Conservation (phyloP, 192 early-diverging fungal genomes). For the Thamnidium elegans region DNA sequence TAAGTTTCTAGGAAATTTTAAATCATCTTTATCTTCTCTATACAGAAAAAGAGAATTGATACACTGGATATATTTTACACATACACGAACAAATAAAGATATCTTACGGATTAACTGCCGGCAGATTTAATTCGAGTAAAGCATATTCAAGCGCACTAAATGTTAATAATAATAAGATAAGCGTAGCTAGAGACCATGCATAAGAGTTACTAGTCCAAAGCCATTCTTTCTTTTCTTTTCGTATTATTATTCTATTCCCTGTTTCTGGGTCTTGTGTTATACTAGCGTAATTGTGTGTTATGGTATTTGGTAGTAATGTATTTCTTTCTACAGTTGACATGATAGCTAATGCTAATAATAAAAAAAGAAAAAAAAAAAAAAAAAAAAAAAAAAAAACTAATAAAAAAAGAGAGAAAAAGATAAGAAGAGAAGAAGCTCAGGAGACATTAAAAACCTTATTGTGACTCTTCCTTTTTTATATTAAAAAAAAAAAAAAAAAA, state of each 20-base stretch:
- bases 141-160: slow-evolving; percentile 23
- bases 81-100: not conserved
- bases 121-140: slow-evolving; percentile 29
- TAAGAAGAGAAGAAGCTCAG: not conserved
- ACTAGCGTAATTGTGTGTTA: not conserved
- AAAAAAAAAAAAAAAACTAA: not conserved
- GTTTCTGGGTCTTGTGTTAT: not conserved
- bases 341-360: not conserved
- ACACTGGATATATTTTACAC: not conserved
- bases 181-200: slow-evolving; percentile 25
- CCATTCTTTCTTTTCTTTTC: slow-evolving; percentile 11
- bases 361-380: not conserved
- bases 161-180: slow-evolving; percentile 20
- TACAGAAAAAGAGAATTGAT: not conserved
- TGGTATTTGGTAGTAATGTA: not conserved
- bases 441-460: not conserved
- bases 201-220: slow-evolving; percentile 35
- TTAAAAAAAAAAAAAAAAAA: not conserved
- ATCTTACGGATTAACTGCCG: slow-evolving; percentile 32
- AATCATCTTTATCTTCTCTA: slow-evolving; percentile 45
- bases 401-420: not conserved
- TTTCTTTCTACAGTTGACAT: not conserved
- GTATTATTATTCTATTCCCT: not conserved
- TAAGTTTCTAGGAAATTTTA: slow-evolving; percentile 51
- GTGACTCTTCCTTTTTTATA: not conserved